A percentile compares a stretch with the other conserved stretches of the same genome.
Evolutionary conservation across 2,329 filamentous ascomycete genomes (phyloP).

Genomic region (Stagonosporopsis cucurbitacearum): DNA sequence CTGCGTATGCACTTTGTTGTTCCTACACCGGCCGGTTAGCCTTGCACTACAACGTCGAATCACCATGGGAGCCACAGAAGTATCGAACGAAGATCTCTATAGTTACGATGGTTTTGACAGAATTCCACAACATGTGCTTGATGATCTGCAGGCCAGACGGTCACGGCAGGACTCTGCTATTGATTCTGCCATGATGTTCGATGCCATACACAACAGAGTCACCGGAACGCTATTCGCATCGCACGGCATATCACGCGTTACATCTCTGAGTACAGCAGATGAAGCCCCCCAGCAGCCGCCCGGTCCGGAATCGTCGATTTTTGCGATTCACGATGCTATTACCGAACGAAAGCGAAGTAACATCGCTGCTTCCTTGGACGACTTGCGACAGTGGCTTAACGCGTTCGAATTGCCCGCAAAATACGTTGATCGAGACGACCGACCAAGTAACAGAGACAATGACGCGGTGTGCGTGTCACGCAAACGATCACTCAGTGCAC

Average conservation of each 20-base stretch:
- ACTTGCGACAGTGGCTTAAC: neutral
- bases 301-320: neutral
- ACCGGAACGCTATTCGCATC: neutral
- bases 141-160: neutral
- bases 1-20: too few relatives aligned
- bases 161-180: slow-evolving; percentile 1
- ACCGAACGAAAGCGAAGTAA: neutral
- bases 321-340: neutral
- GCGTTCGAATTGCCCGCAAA: neutral
- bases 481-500: neutral
- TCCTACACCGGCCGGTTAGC: too few relatives aligned
- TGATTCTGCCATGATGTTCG: neutral
- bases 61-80: neutral
- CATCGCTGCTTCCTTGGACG: neutral
- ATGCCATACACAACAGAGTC: neutral
- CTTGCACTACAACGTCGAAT: neutral
- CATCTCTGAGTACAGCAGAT: neutral
- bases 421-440: neutral
- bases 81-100: slow-evolving; percentile 1
- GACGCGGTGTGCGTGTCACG: neutral
- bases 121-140: neutral
- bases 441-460: neutral
- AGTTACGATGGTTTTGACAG: neutral
- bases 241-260: neutral
- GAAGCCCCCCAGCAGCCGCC: too few relatives aligned